Conservation (phyloP, 2,329 filamentous ascomycete species). For the Neofusicoccum cordaticola region DNA sequence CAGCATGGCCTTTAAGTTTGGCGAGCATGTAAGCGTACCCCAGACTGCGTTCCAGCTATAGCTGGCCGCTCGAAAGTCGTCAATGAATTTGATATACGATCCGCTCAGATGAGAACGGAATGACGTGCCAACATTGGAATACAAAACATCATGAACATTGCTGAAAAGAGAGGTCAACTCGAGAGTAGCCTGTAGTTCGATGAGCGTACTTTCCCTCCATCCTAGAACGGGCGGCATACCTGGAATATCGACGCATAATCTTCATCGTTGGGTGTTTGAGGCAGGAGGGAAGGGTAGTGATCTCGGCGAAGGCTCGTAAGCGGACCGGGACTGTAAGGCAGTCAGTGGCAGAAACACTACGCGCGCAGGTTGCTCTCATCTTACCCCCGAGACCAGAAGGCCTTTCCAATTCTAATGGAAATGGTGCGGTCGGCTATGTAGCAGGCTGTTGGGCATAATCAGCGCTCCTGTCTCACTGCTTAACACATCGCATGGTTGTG, state of each 20-base stretch:
- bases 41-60: constrained; percentile 69
- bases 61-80: constrained; percentile 68
- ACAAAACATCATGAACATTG: constrained; percentile 71
- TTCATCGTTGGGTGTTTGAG: constrained; percentile 58
- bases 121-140: constrained; percentile 67
- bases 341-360: not conserved
- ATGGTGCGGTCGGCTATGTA: constrained; percentile 67
- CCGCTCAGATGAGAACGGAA: constrained; percentile 69
- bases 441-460: constrained; percentile 44
- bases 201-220: not conserved
- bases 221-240: not conserved
- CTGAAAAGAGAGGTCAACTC: constrained; percentile 71
- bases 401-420: constrained; percentile 67
- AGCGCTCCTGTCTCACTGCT: not conserved
- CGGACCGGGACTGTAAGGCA: constrained; percentile 54
- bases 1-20: constrained; percentile 64
- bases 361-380: not conserved
- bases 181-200: constrained; percentile 52
- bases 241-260: constrained; percentile 69
- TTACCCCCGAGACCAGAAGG: constrained; percentile 65
- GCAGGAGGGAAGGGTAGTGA: constrained; percentile 66
- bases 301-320: constrained; percentile 62
- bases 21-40: constrained; percentile 48
- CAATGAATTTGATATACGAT: constrained; percentile 72
- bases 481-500: not conserved